Evolutionary conservation across 345 rosid genomes (phyloP).

Genomic region (Lagerstroemia speciosa): DNA sequence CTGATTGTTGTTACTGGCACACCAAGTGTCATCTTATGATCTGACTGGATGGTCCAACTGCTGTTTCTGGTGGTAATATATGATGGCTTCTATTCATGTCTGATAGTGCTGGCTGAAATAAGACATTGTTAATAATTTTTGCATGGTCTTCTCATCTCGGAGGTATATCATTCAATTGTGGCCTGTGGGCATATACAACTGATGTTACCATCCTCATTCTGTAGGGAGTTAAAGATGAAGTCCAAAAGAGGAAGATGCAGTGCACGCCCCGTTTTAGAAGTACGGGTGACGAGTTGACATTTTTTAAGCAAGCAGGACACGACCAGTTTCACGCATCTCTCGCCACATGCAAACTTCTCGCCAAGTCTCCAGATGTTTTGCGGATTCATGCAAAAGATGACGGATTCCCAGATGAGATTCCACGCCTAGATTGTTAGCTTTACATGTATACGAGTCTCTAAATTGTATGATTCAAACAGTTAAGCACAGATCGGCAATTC

Average conservation of each 20-base stretch:
- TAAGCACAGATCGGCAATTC: background rate
- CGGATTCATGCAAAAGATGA: background rate
- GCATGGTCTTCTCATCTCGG: background rate
- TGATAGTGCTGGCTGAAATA: background rate
- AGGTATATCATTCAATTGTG: background rate
- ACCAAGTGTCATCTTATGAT: too few species aligned
- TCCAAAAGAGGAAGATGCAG: conserved; percentile 47
- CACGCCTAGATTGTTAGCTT: background rate
- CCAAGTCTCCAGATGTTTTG: conserved; percentile 20
- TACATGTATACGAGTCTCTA: background rate
- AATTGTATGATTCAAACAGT: background rate
- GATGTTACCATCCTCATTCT: conserved; percentile 7
- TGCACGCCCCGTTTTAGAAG: conserved; percentile 13
- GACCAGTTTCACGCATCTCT: conserved; percentile 52
- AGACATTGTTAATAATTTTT: too few species aligned
- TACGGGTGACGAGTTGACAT: conserved; percentile 21
- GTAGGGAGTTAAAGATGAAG: conserved; percentile 74
- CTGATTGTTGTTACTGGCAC: background rate
- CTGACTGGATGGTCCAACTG: too few species aligned
- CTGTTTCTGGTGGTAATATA: background rate
- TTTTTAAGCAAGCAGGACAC: conserved; percentile 38
- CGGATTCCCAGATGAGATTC: background rate
- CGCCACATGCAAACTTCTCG: conserved; percentile 21
- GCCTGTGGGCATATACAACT: background rate
- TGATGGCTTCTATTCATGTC: background rate